Evolutionary conservation across 2,329 filamentous ascomycete genomes (phyloP).

Genomic region (Davidsoniella neocaledoniae): DNA sequence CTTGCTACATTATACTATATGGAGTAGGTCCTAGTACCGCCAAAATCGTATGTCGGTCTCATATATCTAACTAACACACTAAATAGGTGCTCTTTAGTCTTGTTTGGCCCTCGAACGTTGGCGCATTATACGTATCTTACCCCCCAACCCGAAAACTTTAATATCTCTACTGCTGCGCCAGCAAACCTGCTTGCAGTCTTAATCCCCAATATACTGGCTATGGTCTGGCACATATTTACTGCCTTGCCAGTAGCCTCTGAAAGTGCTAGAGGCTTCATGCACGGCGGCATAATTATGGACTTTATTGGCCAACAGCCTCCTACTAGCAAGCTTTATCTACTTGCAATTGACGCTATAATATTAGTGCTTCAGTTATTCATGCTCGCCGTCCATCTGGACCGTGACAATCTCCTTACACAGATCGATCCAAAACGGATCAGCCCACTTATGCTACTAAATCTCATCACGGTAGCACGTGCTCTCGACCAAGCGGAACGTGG

Average conservation of each 20-base stretch:
- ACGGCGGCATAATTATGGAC: slow-evolving; percentile 50
- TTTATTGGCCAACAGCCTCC: slow-evolving; percentile 51
- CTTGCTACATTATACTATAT: slow-evolving; percentile 52
- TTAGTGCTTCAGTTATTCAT: slow-evolving; percentile 44
- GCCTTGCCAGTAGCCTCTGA: slow-evolving; percentile 40
- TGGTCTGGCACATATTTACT: slow-evolving; percentile 41
- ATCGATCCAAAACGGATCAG: slow-evolving; percentile 10
- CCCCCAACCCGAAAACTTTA: slow-evolving; percentile 40
- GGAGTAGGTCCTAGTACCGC: slow-evolving; percentile 34
- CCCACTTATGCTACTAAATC: slow-evolving; percentile 4
- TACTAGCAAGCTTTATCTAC: slow-evolving; percentile 35
- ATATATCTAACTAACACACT: slow-evolving; percentile 12
- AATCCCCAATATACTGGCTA: slow-evolving; percentile 41
- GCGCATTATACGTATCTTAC: slow-evolving; percentile 48
- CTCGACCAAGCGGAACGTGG: slow-evolving; percentile 8
- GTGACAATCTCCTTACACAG: slow-evolving; percentile 33
- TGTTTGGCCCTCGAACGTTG: slow-evolving; percentile 39
- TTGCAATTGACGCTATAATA: slow-evolving; percentile 39
- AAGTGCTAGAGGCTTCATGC: slow-evolving; percentile 45
- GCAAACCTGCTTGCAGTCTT: slow-evolving; percentile 42
- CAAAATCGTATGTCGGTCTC: neutral
- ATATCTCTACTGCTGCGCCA: slow-evolving; percentile 37
- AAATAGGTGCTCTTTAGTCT: slow-evolving; percentile 47
- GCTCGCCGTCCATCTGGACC: slow-evolving; percentile 44
- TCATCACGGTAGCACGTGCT: slow-evolving; percentile 6